These are phyloP conservation scores for Lentinula boryana DNA, from an alignment of 768 basidiomycete genomes.

Conservation along the genomic window DNA sequence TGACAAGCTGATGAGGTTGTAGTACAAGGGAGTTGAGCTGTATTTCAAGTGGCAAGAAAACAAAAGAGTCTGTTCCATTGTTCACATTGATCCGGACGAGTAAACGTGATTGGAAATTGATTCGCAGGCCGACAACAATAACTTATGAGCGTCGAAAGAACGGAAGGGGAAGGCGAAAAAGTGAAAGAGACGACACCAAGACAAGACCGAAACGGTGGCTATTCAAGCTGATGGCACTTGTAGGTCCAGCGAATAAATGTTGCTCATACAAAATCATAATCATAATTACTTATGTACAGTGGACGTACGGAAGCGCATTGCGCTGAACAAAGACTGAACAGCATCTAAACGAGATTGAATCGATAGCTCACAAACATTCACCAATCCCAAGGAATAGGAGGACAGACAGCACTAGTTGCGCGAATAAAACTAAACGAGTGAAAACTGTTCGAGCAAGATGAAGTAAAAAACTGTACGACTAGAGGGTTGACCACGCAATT, in stretches of 20 bases:
- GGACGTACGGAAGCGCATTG: not conserved
- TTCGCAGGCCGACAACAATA: no score
- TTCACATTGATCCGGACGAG: not conserved
- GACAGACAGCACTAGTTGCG: slow-evolving; percentile 8
- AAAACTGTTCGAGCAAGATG: slow-evolving; percentile 2
- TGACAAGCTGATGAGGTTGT: not conserved
- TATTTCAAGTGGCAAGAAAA: no score
- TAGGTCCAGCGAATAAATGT: no score
- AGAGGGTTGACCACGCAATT: slow-evolving; percentile 3
- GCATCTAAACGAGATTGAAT: not conserved
- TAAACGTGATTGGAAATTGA: no score
- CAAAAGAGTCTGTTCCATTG: not conserved
- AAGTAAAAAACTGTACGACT: slow-evolving; percentile 11
- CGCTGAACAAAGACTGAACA: not conserved
- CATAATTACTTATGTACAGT: not conserved
- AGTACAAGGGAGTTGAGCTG: not conserved
- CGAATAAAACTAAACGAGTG: slow-evolving; percentile 8
- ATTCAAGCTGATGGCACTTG: no score
- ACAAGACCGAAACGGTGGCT: no score
- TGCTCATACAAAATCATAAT: not conserved
- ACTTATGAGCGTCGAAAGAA: not conserved
- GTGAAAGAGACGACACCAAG: no score
- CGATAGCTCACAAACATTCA: not conserved
- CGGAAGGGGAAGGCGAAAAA: not conserved
- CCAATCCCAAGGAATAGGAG: not conserved